Evolutionary conservation across 2,329 filamentous ascomycete species (phyloP), one percentile per base, ranked within the genome.

Genomic region (Aspergillus sp.): DNA sequence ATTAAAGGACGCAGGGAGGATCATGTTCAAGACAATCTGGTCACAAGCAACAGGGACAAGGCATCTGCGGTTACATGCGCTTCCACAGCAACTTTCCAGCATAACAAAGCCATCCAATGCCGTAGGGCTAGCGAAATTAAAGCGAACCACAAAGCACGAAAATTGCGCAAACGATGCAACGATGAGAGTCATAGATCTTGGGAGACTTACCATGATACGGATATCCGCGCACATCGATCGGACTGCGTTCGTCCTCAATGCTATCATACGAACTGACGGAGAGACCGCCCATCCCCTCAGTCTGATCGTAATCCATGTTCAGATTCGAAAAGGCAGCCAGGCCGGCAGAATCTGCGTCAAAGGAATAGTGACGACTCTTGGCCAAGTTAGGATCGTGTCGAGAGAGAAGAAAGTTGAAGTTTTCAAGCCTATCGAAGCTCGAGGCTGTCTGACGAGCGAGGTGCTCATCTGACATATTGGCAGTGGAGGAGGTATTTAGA

Each of bases 251-350:
- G 62, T 77, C 75, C 17, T 77, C 75, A 60, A 77, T 71, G 60
- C 74, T 77, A 52, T 77, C 75, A 62, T 77, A 77, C 36, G 75
- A 77, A 63, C 75, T 77, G 66, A 77, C 75, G 30, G 75, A 77
- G 10, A 77, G 61, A 21, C 75, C 75, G 32, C 75, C 75, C 69
- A 77, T 71, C 54, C 75, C 75, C 57, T 77, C 75, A 2, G 75
- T 77, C 57, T 75, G 75, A 54, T 77, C 75, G 58, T 76, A 77
- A 57, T 77, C 73, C 72, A 77, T 74, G 55, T 69, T 72, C 62
- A 71, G 61, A 56, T 71, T 73, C 60, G 69, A 61, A 48, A 72
- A 67, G 30, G 73, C 68, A 55, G 70, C 67, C 65, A 75, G 66
- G 60, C 69, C 70, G 25, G 70, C 60, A 8, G 68, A 60, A 53